These are phyloP conservation scores for Chalara sp. DNA, from an alignment of 2,329 filamentous ascomycete genomes.

Conservation along the genomic window DNA sequence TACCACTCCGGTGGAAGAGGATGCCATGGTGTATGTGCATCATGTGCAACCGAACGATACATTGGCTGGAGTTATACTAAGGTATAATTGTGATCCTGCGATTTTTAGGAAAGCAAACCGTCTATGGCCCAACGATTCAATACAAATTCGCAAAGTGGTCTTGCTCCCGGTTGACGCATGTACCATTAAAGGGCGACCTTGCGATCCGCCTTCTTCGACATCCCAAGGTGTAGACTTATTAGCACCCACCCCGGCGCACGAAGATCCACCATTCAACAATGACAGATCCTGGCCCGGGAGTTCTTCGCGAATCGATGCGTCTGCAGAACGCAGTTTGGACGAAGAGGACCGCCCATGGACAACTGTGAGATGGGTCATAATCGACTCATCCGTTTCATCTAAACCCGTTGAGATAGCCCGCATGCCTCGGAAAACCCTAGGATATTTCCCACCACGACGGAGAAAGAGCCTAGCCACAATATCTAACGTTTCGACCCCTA, in stretches of 20 bases:
- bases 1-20: conserved; percentile 40
- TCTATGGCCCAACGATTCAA: conserved; percentile 88
- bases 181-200: conserved; percentile 68
- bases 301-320: conserved; percentile 20
- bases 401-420: conserved; percentile 79
- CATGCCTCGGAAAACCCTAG: conserved; percentile 71
- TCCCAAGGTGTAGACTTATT: conserved; percentile 41
- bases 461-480: conserved; percentile 57
- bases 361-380: conserved; percentile 82
- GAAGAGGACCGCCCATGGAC: conserved; percentile 62
- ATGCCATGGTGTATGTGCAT: conserved; percentile 86
- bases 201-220: conserved; percentile 43
- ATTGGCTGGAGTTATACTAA: conserved; percentile 82
- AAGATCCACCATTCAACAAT: conserved; percentile 22
- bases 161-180: conserved; percentile 87
- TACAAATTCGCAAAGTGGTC: conserved; percentile 76
- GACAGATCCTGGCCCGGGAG: conserved; percentile 19
- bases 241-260: conserved; percentile 39
- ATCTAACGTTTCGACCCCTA: conserved; percentile 60
- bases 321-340: conserved; percentile 18
- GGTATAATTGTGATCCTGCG: conserved; percentile 80
- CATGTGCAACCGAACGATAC: conserved; percentile 78
- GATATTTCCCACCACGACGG: conserved; percentile 90
- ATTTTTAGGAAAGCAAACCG: conserved; percentile 82
- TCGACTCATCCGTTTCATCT: conserved; percentile 57